Base-by-base conservation (phyloP, 2,329 filamentous ascomycete species). In the Colletotrichum brevisporum region DNA sequence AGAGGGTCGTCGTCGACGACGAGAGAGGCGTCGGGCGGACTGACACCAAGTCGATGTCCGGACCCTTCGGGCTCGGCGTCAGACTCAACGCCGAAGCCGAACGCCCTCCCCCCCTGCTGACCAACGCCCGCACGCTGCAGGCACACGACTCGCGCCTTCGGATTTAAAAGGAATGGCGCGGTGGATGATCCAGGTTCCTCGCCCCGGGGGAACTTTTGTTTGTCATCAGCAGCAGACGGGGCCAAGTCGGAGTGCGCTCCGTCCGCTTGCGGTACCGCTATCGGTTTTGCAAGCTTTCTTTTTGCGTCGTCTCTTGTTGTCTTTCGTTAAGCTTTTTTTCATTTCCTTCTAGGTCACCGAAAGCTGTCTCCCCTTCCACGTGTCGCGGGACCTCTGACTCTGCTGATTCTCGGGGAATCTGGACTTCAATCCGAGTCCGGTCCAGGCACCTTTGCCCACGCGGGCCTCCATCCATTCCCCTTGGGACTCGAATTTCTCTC, bases 321-420 rank as follows among this genome's bases (percentile, higher is more conserved):
- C 31, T 36, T 2, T 36, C 31, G 8, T 36, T 36, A 36, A 36
- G 31, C 31, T 36, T 36, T 36, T 36, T 36, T 36, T 8, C 9
- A 4, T 31, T 31, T 31, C 4, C 27, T 31, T 31, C 4, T 2
- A 36, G 3, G 31, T 36, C 53, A 21, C 63, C 63, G 55, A 65
- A 60, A 15, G 48, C 55, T n/a, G n/a, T n/a, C n/a, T n/a, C n/a
- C n/a, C n/a, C 62, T 43, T 31, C 62, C 54, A 65, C 54, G 47
- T 59, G 64, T 51, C 51, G 16, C 12, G 27, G 12, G 24, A n/a
- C 12, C 26, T 24, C 18, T 50, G 31, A n/a, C 16, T n/a, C 43
- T 59, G 47, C 57, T 51, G 21, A 24, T 21, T 18, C 26, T n/a
- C n/a, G 56, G 27, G 18, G 41, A 41, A 41, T 51, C 31, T 60